Evolutionary conservation across 768 basidiomycete genomes (phyloP).

Genomic region (Psilocybe cubensis): DNA sequence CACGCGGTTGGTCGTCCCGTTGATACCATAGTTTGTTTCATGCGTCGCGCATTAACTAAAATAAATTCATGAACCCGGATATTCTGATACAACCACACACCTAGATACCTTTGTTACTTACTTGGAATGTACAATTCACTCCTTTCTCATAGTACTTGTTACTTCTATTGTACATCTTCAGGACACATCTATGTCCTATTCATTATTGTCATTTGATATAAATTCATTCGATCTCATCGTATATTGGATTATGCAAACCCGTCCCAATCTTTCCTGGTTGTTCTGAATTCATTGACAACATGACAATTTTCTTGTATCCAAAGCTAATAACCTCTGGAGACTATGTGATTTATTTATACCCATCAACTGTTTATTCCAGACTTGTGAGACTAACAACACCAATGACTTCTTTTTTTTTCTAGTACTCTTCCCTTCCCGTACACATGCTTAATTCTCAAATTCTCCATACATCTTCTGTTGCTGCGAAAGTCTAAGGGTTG

Average conservation of each 20-base stretch:
- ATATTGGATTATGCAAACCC: too few relatives aligned
- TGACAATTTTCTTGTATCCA: too few relatives aligned
- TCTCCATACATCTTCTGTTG: too few relatives aligned
- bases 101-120: slow-evolving; percentile 6
- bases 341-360: too few relatives aligned
- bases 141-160: neutral
- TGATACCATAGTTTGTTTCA: neutral
- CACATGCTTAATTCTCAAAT: too few relatives aligned
- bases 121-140: neutral
- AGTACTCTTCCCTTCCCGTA: too few relatives aligned
- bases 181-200: neutral
- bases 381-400: too few relatives aligned
- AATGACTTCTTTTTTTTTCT: too few relatives aligned
- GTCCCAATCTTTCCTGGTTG: neutral
- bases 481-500: too few relatives aligned
- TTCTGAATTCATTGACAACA: neutral
- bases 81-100: neutral
- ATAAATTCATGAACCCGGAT: neutral
- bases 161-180: neutral
- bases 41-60: neutral
- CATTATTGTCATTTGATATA: neutral
- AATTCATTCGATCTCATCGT: too few relatives aligned
- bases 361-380: too few relatives aligned
- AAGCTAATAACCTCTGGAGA: too few relatives aligned
- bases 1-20: neutral